Conservation (phyloP, 129 eudicot genomes). For the Artemisia argyi region DNA sequence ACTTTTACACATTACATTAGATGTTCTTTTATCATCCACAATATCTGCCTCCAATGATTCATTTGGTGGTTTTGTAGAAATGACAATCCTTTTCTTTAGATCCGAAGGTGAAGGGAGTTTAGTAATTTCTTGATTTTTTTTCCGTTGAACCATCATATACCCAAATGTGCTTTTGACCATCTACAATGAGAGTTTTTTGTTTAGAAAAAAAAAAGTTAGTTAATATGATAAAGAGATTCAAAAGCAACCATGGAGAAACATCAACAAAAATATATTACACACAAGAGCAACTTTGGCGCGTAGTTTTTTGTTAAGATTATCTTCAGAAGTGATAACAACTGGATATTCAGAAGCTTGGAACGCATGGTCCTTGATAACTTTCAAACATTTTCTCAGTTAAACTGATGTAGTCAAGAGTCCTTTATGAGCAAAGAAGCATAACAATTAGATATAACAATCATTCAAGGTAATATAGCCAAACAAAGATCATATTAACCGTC, state of each 20-base stretch:
- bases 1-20: constrained; percentile 18
- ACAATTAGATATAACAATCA: not conserved
- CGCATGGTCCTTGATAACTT: constrained; percentile 50
- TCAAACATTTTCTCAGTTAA: constrained; percentile 50
- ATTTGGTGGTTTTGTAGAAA: constrained; percentile 63
- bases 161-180: constrained; percentile 54
- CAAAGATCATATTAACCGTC: too few species aligned
- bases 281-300: constrained; percentile 55
- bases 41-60: constrained; percentile 38
- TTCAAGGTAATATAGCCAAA: constrained; percentile 3
- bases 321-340: constrained; percentile 56
- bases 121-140: constrained; percentile 17
- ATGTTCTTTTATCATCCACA: constrained; percentile 13
- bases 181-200: constrained; percentile 27
- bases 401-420: constrained; percentile 61
- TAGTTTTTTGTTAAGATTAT: constrained; percentile 49
- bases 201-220: not conserved
- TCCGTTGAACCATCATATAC: constrained; percentile 31
- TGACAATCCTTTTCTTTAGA: constrained; percentile 45
- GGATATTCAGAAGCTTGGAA: constrained; percentile 59
- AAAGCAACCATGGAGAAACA: constrained; percentile 17
- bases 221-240: not conserved
- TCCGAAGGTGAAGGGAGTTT: constrained; percentile 53
- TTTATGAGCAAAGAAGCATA: constrained; percentile 18
- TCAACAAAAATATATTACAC: not conserved